Base-by-base conservation (phyloP, 2,329 filamentous ascomycete species). In the Chaetomiaceae sp. region DNA sequence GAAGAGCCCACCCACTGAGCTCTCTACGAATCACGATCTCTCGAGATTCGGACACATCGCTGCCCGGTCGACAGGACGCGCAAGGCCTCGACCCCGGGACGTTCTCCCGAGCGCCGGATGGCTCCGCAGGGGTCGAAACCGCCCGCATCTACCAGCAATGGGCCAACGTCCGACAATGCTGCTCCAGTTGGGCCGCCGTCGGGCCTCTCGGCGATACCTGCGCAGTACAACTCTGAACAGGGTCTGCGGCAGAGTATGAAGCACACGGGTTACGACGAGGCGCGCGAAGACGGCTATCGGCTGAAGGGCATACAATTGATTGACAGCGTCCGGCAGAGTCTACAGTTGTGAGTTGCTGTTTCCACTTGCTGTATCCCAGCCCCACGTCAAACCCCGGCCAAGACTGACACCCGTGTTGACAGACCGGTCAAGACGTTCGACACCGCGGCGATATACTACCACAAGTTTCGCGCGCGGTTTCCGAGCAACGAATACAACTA, bases 341-440 rank as follows among this genome's bases (percentile, higher is more conserved):
- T 98, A 41, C 84, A 87, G 56, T 69, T 98, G 84, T 93, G 70
- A 58, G 83, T 70, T n/a, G n/a, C n/a, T n/a, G n/a, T n/a, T n/a
- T n/a, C n/a, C n/a, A n/a, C n/a, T n/a, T n/a, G n/a, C n/a, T n/a
- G n/a, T n/a, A n/a, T n/a, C n/a, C n/a, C n/a, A n/a, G n/a, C n/a
- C n/a, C n/a, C n/a, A n/a, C n/a, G n/a, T n/a, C n/a, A n/a, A n/a
- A n/a, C n/a, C n/a, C n/a, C 14, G 27, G 7, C 9, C 6, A n/a
- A 12, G 36, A 22, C 38, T 58, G 26, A 54, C 39, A n/a, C 15
- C 10, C 12, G 5, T 10, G 8, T 15, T 4, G 12, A 19, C 51
- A 90, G 87, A 37, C 93, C 93, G 2, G 82, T 96, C 19, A 84
- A 87, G 50, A 97, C 93, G 0, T 96, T 88, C 65, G 87, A 91